Evolutionary conservation across 495 filamentous ascomycete genomes (phyloP), one percentile per base, ranked within the genome.

Genomic region (Neurospora sp.): DNA sequence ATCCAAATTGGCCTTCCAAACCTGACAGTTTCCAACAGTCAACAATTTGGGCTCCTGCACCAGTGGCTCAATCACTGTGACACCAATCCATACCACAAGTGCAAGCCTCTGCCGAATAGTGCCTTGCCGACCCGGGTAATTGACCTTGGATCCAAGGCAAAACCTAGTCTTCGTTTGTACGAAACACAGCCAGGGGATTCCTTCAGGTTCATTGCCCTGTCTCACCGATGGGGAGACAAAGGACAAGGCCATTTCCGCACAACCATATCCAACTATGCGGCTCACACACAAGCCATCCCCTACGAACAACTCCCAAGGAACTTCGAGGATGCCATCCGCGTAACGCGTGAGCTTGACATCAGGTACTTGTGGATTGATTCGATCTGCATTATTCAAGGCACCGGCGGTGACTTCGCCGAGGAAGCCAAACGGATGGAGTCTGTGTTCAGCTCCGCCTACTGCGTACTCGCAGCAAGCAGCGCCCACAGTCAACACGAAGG

Each of bases 301-400:
- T 45, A 74, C 2, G 41, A 16, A 12, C 44, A 35, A 3, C 73
- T 77, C 3, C 72, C 76, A 10, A 31, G 61, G 37, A 77, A 76
- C 0, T 75, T 79, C 45, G 69, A 37, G 27, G 73, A 79, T 68
- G 77, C 77, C 17, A 45, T 79, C 40, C 8, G 0, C 8, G 44
- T 70, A 1, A 76, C 74, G 8, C 74, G 76, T 41, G 44, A 42
- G 3, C 53, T 78, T 12, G 70, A 48, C 4, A 37, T 75, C 4
- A 10, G 38, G 22, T 82, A 80, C 70, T 61, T 82, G 1, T 82
- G 80, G 82, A 80, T 83, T 41, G 81, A 82, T 71, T 81, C 80
- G 2, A 39, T 83, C 4, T 83, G 81, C 73, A 83, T 82, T 38
- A 77, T 82, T n/a, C 81, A 84, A 69, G 75, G 76, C 5, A 71